A percentile compares a stretch with the other conserved stretches of the same genome.
These are phyloP conservation scores for Euphorbia peplus DNA, from an alignment of 345 rosid species.

Conservation along the genomic window DNA sequence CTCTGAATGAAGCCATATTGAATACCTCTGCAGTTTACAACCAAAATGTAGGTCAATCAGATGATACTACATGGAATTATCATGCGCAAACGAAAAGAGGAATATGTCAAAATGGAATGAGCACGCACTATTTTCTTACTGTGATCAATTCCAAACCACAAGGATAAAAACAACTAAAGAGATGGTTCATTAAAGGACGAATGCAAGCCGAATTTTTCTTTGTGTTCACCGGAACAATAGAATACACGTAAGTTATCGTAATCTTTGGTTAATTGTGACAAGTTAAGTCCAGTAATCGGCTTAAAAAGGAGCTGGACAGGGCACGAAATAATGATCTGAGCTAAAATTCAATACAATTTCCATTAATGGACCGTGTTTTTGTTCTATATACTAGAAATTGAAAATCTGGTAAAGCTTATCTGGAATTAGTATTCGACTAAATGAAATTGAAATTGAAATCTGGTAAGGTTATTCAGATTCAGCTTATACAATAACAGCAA, in stretches of 20 bases:
- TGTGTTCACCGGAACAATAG: background rate
- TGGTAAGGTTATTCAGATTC: background rate
- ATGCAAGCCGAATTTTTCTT: background rate
- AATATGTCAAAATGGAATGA: background rate
- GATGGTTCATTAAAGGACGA: too few relatives aligned
- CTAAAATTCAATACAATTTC: background rate
- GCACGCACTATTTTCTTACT: background rate
- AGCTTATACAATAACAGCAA: background rate
- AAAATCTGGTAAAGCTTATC: background rate
- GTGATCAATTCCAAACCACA: background rate
- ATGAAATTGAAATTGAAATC: too few relatives aligned
- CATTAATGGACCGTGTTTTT: too few relatives aligned
- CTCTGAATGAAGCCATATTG: slow-evolving; percentile 12
- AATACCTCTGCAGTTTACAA: slow-evolving; percentile 10
- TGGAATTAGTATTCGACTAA: background rate
- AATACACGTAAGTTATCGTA: background rate
- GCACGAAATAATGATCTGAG: background rate
- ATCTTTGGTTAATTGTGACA: background rate
- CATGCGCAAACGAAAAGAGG: background rate
- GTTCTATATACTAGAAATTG: background rate
- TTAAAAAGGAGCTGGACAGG: background rate
- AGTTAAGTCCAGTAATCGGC: background rate
- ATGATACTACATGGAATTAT: background rate
- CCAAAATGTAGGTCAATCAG: background rate
- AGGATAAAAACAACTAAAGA: background rate